These are phyloP conservation scores for Rubroboletus pulcherrimus DNA, from an alignment of 768 basidiomycete genomes.

Conservation along the genomic window DNA sequence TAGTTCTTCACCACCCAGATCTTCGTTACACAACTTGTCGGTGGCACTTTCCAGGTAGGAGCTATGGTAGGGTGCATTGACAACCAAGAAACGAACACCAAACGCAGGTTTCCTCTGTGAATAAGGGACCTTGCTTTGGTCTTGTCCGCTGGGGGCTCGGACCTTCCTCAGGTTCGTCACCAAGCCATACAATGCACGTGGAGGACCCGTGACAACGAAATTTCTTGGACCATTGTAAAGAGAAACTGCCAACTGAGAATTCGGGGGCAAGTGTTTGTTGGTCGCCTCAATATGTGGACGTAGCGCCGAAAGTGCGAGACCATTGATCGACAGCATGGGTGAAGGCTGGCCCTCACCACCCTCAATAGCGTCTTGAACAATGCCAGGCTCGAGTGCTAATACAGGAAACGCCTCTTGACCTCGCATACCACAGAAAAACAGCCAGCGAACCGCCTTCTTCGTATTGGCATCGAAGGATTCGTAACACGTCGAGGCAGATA, in stretches of 20 bases:
- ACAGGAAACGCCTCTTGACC: constrained; percentile 95
- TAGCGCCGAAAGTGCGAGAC: constrained; percentile 71
- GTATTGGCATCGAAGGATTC: constrained; percentile 74
- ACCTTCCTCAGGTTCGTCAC: constrained; percentile 89
- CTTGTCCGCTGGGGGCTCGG: constrained; percentile 79
- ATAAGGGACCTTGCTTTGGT: constrained; percentile 92
- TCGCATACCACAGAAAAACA: constrained; percentile 90
- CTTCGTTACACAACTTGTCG: constrained; percentile 71
- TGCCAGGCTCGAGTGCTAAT: constrained; percentile 80
- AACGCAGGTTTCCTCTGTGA: constrained; percentile 95
- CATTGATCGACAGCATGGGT: constrained; percentile 91
- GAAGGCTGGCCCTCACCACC: constrained; percentile 91
- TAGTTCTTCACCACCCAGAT: constrained; percentile 73
- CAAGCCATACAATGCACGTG: constrained; percentile 89
- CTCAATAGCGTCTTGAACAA: constrained; percentile 83
- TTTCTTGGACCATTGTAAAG: constrained; percentile 89
- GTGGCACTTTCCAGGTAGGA: constrained; percentile 72
- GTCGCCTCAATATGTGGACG: constrained; percentile 81
- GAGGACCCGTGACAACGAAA: constrained; percentile 90
- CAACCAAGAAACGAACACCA: constrained; percentile 88
- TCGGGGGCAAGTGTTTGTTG: constrained; percentile 77
- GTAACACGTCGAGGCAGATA: constrained; percentile 74
- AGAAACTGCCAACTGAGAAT: constrained; percentile 81
- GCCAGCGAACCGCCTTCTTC: constrained; percentile 82
- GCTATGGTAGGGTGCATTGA: constrained; percentile 96